Percentiles rank a stretch among this genome's conserved stretches.
Conservation (phyloP, 2,329 filamentous ascomycete genomes). For the Colletotrichum noveboracense region DNA sequence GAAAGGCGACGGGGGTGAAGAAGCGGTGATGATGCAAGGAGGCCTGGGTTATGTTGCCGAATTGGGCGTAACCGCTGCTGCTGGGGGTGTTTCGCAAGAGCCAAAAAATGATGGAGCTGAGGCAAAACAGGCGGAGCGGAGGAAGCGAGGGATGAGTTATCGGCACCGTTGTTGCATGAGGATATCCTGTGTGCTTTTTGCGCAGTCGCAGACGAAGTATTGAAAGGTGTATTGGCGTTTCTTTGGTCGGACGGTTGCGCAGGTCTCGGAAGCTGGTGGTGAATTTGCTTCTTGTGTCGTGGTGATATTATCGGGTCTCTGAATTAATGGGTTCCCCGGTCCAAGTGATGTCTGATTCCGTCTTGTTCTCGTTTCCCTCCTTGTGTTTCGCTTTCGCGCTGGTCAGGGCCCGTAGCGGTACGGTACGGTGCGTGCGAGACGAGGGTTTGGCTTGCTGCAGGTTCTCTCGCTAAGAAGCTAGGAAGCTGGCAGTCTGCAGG, state of each 20-base stretch:
- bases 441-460: conserved; percentile 16
- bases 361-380: neutral
- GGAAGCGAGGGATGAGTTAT: conserved; percentile 30
- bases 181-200: conserved; percentile 6
- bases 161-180: conserved; percentile 22
- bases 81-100: conserved; percentile 32
- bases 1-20: conserved; percentile 22
- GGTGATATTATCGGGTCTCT: conserved; percentile 20
- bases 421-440: neutral
- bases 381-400: neutral
- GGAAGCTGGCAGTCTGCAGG: conserved; percentile 10
- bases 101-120: conserved; percentile 20
- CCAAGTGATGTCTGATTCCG: neutral
- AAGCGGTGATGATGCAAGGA: conserved; percentile 25
- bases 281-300: neutral
- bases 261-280: conserved; percentile 22
- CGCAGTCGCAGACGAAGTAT: conserved; percentile 4
- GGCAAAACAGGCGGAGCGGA: conserved; percentile 26
- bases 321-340: neutral
- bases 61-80: conserved; percentile 41
- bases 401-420: neutral
- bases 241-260: conserved; percentile 17
- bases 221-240: neutral
- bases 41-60: conserved; percentile 31
- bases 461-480: conserved; percentile 7